Evolutionary conservation across 345 rosid species (phyloP), one percentile per base, ranked within the genome.

Genomic region (Zanthoxylum bungeanum): DNA sequence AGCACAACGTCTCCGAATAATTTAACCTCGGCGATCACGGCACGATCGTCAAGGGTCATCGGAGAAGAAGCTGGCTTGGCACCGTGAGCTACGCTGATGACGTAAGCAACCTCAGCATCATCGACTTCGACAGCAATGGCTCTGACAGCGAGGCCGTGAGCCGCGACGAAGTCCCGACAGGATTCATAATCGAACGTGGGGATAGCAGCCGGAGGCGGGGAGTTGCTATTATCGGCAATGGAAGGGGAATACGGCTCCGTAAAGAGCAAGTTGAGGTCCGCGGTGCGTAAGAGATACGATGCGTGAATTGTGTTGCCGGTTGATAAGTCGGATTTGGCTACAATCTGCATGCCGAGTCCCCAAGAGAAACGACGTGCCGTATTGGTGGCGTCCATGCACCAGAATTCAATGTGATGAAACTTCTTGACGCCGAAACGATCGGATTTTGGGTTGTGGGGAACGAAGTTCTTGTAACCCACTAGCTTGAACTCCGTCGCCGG

Each of bases 361-460:
- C 95, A 93, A 0, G 95, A 86, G 85, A 93, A 93, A 37, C 97
- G 93, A 46, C 89, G 90, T 6, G 93, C 72, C 56, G 82, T 55
- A 78, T 93, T 93, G 75, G 93, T 86, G 60, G 98, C 93, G 60
- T 93, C 97, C 68, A 77, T 63, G 81, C 90, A 91, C 97, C 98
- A 93, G 84, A 91, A 91, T 72, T 91, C 98, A 44, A 93, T 72
- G 72, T 93, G 97, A 84, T 93, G 97, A 82, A 93, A 93, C 3
- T 88, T 82, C 47, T 78, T 85, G n/a, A 91, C 89, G 34, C 56
- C 69, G 81, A 93, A 91, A 11, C 85, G 86, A 39, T 93, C 97
- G 33, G 97, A 91, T 39, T 81, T 81, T 4, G 95, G 89, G 72
- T 93, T 93, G 60, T 73, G 49, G 14, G 93, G 75, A 5, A 83